A percentile compares a stretch with the other conserved stretches of the same genome.
phyloP scores from a whole-genome alignment of 768 basidiomycete genomes.

The Nidula microcarpa region DNA sequence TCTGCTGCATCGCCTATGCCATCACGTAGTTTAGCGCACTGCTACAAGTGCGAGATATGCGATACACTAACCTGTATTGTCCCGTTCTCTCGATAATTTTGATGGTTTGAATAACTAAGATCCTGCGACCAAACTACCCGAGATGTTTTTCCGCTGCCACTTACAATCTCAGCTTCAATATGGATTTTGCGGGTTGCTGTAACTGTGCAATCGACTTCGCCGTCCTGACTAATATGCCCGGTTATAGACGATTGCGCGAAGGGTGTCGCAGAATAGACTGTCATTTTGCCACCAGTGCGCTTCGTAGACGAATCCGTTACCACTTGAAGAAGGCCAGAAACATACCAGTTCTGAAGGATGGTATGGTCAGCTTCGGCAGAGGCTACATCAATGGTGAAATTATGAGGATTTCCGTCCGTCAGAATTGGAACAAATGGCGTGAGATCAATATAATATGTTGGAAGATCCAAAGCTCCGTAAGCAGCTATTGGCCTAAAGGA shows the following conservation, averaged over 20 bases:
- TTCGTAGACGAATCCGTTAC: constrained; percentile 56
- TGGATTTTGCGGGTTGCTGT: constrained; percentile 51
- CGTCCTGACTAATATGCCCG: constrained; percentile 34
- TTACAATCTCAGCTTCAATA: constrained; percentile 59
- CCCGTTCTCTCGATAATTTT: constrained; percentile 52
- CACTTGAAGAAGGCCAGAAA: constrained; percentile 70
- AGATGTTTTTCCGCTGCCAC: constrained; percentile 56
- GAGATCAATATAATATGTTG: constrained; percentile 76
- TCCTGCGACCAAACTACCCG: constrained; percentile 61
- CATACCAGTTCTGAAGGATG: constrained; percentile 77
- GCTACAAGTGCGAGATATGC: not conserved
- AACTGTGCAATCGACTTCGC: constrained; percentile 62
- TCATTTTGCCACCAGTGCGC: constrained; percentile 69
- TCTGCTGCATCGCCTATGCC: constrained; percentile 34
- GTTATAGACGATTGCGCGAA: constrained; percentile 51
- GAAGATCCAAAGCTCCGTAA: constrained; percentile 74
- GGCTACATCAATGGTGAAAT: constrained; percentile 67
- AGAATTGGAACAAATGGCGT: constrained; percentile 75
- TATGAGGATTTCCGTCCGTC: constrained; percentile 64
- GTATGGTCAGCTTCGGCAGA: constrained; percentile 64
- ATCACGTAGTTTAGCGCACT: constrained; percentile 26
- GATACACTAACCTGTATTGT: constrained; percentile 28
- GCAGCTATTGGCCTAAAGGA: constrained; percentile 61
- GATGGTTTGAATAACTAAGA: constrained; percentile 57
- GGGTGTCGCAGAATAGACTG: constrained; percentile 48